A percentile compares a stretch with the other conserved stretches of the same genome.
Conservation (phyloP, 2,329 filamentous ascomycete genomes). For the Ascomycota sp. region DNA sequence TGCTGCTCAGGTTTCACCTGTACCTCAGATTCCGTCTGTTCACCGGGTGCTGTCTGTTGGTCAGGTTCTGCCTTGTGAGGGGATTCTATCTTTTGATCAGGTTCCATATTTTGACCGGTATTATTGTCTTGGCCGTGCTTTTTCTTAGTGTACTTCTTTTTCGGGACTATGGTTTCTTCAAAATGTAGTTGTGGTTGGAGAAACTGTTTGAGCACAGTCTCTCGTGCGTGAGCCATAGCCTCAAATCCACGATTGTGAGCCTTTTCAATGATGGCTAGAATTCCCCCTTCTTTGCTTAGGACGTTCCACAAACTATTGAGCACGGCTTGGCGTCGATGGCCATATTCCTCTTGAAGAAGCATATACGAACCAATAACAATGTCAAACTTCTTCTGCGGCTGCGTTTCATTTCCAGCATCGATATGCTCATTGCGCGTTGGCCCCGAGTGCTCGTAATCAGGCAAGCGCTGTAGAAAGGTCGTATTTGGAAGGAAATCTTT, state of each 20-base stretch:
- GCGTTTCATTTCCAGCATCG: conserved; percentile 30
- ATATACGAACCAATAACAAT: conserved; percentile 75
- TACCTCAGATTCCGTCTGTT: neutral
- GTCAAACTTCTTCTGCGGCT: conserved; percentile 59
- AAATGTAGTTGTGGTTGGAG: conserved; percentile 29
- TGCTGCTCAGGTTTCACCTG: too few relatives aligned
- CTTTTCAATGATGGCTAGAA: conserved; percentile 76
- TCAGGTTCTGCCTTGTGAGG: too few relatives aligned
- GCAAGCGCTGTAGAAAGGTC: conserved; percentile 76
- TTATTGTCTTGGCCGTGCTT: too few relatives aligned
- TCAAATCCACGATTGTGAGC: conserved; percentile 83
- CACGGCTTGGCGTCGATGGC: conserved; percentile 53
- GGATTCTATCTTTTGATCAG: too few relatives aligned
- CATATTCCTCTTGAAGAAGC: conserved; percentile 53
- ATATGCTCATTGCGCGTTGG: conserved; percentile 35
- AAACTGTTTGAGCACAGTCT: conserved; percentile 53
- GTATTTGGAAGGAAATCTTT: conserved; percentile 67
- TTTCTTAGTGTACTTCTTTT: too few relatives aligned
- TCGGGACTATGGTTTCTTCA: too few relatives aligned
- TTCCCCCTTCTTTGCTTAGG: conserved; percentile 60
- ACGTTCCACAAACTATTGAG: conserved; percentile 79
- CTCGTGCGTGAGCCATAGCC: conserved; percentile 63
- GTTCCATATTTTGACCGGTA: too few relatives aligned
- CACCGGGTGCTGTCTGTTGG: neutral
- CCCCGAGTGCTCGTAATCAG: conserved; percentile 53